phyloP scores from a whole-genome alignment of 129 eudicot genomes.

The Escallonia rubra region DNA sequence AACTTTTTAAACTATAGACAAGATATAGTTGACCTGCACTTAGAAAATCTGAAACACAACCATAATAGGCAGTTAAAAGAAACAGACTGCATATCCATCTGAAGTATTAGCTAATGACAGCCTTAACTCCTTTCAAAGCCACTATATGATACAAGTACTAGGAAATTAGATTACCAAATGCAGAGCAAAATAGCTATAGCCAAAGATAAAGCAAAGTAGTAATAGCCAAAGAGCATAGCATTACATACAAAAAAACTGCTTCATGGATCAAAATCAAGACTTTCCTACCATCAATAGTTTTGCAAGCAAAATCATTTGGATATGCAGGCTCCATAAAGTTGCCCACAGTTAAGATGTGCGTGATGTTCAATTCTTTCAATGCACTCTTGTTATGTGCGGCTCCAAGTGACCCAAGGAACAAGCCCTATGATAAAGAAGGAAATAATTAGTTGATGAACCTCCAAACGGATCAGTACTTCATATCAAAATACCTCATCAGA shows the following conservation, averaged over 20 bases:
- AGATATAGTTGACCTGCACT: no score
- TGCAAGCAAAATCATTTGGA: slow-evolving; percentile 66
- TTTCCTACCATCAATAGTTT: slow-evolving; percentile 42
- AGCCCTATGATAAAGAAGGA: slow-evolving; percentile 48
- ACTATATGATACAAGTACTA: no score
- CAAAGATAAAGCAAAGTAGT: no score
- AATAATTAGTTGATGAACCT: background rate
- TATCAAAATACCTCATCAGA: background rate
- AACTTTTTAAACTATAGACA: no score
- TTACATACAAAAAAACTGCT: background rate
- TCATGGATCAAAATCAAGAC: slow-evolving; percentile 4
- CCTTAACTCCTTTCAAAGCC: no score
- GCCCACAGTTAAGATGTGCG: slow-evolving; percentile 79
- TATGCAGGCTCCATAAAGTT: slow-evolving; percentile 38
- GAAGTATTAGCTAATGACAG: no score
- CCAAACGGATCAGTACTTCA: background rate
- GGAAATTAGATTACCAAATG: no score
- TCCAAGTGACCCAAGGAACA: slow-evolving; percentile 78
- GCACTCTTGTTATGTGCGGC: slow-evolving; percentile 69
- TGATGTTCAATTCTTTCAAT: slow-evolving; percentile 61
- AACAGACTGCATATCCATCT: no score
- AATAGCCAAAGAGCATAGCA: background rate
- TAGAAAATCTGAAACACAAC: no score
- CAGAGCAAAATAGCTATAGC: no score
- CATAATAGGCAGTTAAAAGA: no score